phyloP scores from a whole-genome alignment of 1,139 yeast species.

The Nakaseomyces nivariensis region DNA sequence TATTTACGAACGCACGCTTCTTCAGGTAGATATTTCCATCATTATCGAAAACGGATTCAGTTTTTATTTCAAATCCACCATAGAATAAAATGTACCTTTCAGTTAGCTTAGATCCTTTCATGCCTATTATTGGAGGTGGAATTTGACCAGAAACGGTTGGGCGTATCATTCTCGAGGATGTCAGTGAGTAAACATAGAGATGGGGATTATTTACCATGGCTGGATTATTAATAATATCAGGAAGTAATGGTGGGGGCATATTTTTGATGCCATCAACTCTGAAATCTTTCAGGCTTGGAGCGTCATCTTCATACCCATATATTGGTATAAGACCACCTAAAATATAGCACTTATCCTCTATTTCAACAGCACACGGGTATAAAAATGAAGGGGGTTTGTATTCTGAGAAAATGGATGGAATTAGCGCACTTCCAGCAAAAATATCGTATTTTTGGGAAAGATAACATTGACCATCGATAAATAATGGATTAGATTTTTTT shows the following conservation, averaged over 20 bases:
- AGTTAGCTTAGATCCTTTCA: slow-evolving; percentile 32
- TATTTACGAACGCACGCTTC: slow-evolving; percentile 30
- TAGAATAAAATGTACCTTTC: slow-evolving; percentile 35
- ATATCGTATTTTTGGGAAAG: slow-evolving; percentile 11
- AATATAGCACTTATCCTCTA: slow-evolving; percentile 29
- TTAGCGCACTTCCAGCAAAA: slow-evolving; percentile 7
- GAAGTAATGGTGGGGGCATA: slow-evolving; percentile 36
- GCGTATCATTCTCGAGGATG: slow-evolving; percentile 29
- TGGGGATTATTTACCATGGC: slow-evolving; percentile 29
- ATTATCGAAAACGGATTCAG: slow-evolving; percentile 24
- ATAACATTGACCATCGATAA: slow-evolving; percentile 10
- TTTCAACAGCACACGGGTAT: slow-evolving; percentile 32
- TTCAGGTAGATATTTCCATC: slow-evolving; percentile 26
- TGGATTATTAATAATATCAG: slow-evolving; percentile 31
- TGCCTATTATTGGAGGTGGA: slow-evolving; percentile 36
- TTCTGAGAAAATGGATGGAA: slow-evolving; percentile 31
- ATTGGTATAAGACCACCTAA: slow-evolving; percentile 35
- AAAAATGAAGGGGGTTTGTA: slow-evolving; percentile 30
- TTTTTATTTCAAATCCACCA: slow-evolving; percentile 38
- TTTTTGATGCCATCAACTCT: slow-evolving; percentile 30
- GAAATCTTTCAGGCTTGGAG: slow-evolving; percentile 30
- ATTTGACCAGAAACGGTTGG: slow-evolving; percentile 26
- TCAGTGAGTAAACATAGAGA: slow-evolving; percentile 28
- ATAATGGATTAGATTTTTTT: slow-evolving; percentile 6
- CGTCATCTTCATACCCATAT: slow-evolving; percentile 24